Base-by-base conservation (phyloP, 306 rosid genomes). In the Myrica gale region DNA sequence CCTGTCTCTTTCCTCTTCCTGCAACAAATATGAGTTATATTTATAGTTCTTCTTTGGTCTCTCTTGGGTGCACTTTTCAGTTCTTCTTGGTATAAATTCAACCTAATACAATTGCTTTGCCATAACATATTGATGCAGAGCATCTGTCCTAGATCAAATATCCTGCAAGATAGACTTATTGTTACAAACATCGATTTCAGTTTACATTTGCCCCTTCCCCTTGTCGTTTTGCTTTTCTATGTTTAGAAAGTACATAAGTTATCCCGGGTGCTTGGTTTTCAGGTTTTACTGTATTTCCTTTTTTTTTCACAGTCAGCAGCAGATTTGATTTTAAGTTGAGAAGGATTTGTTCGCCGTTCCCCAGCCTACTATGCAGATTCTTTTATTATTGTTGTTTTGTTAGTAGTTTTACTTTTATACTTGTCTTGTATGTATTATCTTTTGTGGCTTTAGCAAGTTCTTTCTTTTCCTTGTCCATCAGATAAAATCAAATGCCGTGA, bases 401-500 rank as follows among this genome's bases (percentile, higher is more conserved):
- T 52, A 37, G 5, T 48, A 20, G 43, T 39, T 52, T 43, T 3
- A 37, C 37, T 32, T 32, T 32, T 32, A 47, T 39, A 19, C 41
- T 56, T 75, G 19, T 48, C 47, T 17, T 54, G 4, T 43, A n/a
- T 48, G 55, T 62, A 37, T 17, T 43, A 69, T 32, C 68, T 10
- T 47, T 76, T 65, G 41, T 48, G 52, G 72, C 76, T 43, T 77
- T 69, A 9, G 60, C 15, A 39, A 16, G 73, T 71, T 54, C 74
- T 12, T 48, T 7, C 19, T 48, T 79, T 68, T 78, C 66, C 63
- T 55, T 60, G 68, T 72, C 73, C 16, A 71, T 72, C 81, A 95
- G 98, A 89, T 95, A 78, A 95, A 92, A 88, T 89, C 99, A 85
- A 95, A 95, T 88, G 99, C 97, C 72, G 99, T 92, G 73, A 85